phyloP scores from a whole-genome alignment of 306 rosid genomes.

The Casuarina equisetifolia region DNA sequence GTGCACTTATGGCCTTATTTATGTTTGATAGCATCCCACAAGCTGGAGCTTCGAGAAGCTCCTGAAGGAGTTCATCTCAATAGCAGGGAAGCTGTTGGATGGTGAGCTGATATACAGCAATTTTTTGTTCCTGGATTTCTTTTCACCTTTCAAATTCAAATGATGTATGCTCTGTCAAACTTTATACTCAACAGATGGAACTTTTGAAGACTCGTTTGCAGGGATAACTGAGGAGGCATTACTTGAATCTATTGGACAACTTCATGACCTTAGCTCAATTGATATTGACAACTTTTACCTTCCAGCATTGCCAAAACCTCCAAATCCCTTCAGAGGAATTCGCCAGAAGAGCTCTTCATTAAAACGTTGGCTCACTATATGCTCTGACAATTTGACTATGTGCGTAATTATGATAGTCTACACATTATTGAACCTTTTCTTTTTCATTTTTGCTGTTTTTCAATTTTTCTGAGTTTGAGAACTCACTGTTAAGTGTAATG shows the following conservation, averaged over 20 bases:
- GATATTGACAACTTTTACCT: slow-evolving; percentile 60
- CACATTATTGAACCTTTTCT: not conserved
- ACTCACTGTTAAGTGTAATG: slow-evolving; percentile 28
- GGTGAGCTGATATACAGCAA: slow-evolving; percentile 50
- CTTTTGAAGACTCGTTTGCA: slow-evolving; percentile 62
- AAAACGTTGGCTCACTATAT: slow-evolving; percentile 95
- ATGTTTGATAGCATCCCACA: slow-evolving; percentile 70
- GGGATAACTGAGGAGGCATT: slow-evolving; percentile 63
- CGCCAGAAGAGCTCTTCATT: slow-evolving; percentile 81
- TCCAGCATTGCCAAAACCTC: slow-evolving; percentile 79
- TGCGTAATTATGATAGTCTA: slow-evolving; percentile 36
- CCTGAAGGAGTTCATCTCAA: slow-evolving; percentile 59
- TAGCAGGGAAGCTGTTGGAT: slow-evolving; percentile 71
- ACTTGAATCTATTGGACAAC: slow-evolving; percentile 56
- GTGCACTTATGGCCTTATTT: slow-evolving; percentile 27
- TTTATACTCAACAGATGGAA: slow-evolving; percentile 32
- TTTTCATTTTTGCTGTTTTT: not conserved
- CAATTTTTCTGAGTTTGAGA: slow-evolving; percentile 9
- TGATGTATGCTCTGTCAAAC: slow-evolving; percentile 10
- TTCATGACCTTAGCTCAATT: slow-evolving; percentile 44
- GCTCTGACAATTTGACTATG: slow-evolving; percentile 75
- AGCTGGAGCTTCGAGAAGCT: slow-evolving; percentile 83
- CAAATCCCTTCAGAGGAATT: slow-evolving; percentile 81
- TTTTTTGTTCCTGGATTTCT: slow-evolving; percentile 22
- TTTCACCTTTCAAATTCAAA: not conserved